phyloP scores from a whole-genome alignment of 106 monocot genomes.

The Cymbidium sinense region DNA sequence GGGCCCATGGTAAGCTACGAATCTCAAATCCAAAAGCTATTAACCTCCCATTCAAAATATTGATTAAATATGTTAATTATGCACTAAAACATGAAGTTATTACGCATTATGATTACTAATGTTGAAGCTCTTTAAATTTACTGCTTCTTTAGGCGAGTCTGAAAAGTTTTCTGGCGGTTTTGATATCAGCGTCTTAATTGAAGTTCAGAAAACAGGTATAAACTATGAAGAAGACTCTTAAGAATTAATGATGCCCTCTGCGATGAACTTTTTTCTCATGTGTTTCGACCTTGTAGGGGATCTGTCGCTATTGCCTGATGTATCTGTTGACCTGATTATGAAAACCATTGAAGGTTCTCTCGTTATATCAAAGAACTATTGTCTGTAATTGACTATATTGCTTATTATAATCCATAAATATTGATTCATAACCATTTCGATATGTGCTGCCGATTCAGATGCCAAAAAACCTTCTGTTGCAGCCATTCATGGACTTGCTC shows the following conservation, averaged over 20 bases:
- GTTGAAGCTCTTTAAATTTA: neutral
- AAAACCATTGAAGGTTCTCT: conserved; percentile 32
- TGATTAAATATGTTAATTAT: neutral
- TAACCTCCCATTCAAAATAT: too few species aligned
- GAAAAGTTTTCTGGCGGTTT: conserved; percentile 44
- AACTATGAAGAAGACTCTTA: neutral
- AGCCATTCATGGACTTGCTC: conserved; percentile 34
- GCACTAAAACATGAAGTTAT: neutral
- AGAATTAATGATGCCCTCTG: neutral
- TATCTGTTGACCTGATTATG: conserved; percentile 23
- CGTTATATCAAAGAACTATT: too few species aligned
- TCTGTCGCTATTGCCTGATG: conserved; percentile 29
- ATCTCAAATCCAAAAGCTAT: too few species aligned
- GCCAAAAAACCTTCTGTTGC: conserved; percentile 42
- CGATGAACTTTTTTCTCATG: neutral
- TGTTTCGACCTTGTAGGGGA: conserved; percentile 20
- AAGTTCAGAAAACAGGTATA: conserved; percentile 34
- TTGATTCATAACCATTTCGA: too few species aligned
- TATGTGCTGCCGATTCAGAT: conserved; percentile 4
- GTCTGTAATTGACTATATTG: neutral
- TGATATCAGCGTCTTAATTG: conserved; percentile 32
- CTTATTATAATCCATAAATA: neutral
- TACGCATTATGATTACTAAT: neutral
- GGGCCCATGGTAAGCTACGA: too few species aligned
- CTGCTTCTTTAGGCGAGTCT: conserved; percentile 10